These are phyloP conservation scores for Globisporangium middletonii DNA, from an alignment of 352 stramenopile genomes.

Conservation along the genomic window DNA sequence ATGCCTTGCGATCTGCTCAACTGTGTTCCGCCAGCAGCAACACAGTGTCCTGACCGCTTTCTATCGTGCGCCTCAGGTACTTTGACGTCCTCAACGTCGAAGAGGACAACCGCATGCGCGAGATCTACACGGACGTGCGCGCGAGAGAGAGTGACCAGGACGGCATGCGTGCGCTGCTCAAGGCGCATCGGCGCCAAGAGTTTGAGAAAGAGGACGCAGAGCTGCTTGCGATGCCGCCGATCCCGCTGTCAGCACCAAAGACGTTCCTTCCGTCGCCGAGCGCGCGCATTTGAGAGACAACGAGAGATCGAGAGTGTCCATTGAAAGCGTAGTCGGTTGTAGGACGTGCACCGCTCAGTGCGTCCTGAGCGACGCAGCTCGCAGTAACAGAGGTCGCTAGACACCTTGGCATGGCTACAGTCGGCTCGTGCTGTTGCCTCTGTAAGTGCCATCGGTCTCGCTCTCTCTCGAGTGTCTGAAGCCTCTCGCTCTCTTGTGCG, in stretches of 20 bases:
- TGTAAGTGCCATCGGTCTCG: no score
- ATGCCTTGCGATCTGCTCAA: neutral
- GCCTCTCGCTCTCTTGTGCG: no score
- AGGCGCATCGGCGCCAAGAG: constrained; percentile 23
- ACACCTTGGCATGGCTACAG: no score
- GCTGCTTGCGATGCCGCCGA: constrained; percentile 27
- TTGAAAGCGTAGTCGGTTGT: no score
- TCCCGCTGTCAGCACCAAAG: constrained; percentile 27
- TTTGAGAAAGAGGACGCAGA: constrained; percentile 35
- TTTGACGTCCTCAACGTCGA: constrained; percentile 40
- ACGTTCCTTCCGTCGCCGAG: constrained; percentile 19
- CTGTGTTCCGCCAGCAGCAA: no score
- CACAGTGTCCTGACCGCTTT: neutral
- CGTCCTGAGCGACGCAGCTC: no score
- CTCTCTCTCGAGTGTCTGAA: no score
- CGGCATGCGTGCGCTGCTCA: constrained; percentile 29
- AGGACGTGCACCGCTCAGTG: no score
- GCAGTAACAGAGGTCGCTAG: no score
- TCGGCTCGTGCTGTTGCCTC: no score
- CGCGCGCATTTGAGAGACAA: constrained; percentile 3
- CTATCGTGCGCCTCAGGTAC: constrained; percentile 12
- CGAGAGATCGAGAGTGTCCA: no score
- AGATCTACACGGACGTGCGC: constrained; percentile 28
- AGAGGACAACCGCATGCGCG: constrained; percentile 19
- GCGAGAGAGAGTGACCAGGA: constrained; percentile 31